Conservation (phyloP, 306 rosid genomes). For the Datisca glomerata region DNA sequence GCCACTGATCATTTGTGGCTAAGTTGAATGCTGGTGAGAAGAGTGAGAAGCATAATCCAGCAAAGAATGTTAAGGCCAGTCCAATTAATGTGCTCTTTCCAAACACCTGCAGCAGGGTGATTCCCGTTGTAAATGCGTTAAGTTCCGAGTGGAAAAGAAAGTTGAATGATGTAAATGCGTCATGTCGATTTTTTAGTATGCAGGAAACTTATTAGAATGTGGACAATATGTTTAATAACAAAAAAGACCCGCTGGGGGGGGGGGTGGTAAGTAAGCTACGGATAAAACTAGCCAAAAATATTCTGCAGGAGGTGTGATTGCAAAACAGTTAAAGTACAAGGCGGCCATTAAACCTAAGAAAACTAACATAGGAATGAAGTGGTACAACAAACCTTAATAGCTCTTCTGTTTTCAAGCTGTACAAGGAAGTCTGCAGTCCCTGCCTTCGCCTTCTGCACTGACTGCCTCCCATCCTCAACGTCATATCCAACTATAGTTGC, state of each 20-base stretch:
- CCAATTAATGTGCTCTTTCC: constrained; percentile 69
- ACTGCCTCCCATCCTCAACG: constrained; percentile 24
- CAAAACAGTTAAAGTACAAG: no score
- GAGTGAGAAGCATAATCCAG: constrained; percentile 73
- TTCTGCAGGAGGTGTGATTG: no score
- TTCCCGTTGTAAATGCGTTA: background rate
- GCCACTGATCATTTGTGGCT: constrained; percentile 96
- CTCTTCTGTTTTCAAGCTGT: constrained; percentile 61
- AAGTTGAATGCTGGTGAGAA: constrained; percentile 91
- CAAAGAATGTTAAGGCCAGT: constrained; percentile 55
- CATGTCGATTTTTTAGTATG: no score
- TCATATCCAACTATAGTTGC: constrained; percentile 26
- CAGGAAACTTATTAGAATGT: no score
- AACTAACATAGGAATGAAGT: background rate
- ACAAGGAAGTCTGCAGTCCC: constrained; percentile 77
- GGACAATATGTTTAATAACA: no score
- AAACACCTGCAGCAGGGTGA: constrained; percentile 38
- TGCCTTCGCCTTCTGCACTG: constrained; percentile 30
- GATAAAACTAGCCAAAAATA: no score
- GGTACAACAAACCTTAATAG: constrained; percentile 50
- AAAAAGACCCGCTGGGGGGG: no score
- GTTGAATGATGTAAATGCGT: no score
- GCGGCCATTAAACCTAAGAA: no score
- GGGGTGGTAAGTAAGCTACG: no score
- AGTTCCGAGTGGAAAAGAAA: background rate